These are phyloP conservation scores for Dunaliella primolecta DNA, from an alignment of 139 green algal species.

Conservation along the genomic window DNA sequence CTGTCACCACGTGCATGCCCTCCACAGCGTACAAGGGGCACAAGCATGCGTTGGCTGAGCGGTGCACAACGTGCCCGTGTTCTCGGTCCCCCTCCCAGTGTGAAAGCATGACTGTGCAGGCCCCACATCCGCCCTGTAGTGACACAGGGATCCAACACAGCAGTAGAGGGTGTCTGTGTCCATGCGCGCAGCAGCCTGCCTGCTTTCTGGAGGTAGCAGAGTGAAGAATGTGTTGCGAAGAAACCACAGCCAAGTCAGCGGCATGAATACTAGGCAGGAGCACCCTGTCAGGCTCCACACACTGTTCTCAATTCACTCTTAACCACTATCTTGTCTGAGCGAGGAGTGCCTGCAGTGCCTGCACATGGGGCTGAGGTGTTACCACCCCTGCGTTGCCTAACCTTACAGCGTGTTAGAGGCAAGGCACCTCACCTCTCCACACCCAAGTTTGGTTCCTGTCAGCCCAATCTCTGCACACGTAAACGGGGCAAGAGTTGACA, in stretches of 20 bases:
- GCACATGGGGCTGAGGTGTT: too few species aligned
- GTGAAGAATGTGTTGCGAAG: too few species aligned
- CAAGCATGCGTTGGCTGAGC: constrained; percentile 92
- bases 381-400: too few species aligned
- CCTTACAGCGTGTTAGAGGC: too few species aligned
- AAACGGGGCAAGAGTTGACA: too few species aligned
- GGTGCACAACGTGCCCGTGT: constrained; percentile 55
- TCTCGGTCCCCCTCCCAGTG: constrained; percentile 39
- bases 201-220: neutral
- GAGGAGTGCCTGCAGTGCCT: too few species aligned
- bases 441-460: constrained; percentile 94
- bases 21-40: constrained; percentile 90
- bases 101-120: constrained; percentile 95
- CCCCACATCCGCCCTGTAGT: constrained; percentile 81
- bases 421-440: constrained; percentile 67
- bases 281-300: too few species aligned
- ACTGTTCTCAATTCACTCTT: too few species aligned
- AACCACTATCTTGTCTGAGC: too few species aligned
- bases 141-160: neutral
- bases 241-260: too few species aligned
- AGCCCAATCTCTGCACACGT: constrained; percentile 70
- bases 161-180: neutral
- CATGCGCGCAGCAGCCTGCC: too few species aligned
- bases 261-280: too few species aligned
- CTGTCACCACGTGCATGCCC: constrained; percentile 88